Percentiles rank a stretch among this genome's conserved stretches.
These are phyloP conservation scores for Chlamydomonas incerta DNA, from an alignment of 139 green algal genomes.

Conservation along the genomic window DNA sequence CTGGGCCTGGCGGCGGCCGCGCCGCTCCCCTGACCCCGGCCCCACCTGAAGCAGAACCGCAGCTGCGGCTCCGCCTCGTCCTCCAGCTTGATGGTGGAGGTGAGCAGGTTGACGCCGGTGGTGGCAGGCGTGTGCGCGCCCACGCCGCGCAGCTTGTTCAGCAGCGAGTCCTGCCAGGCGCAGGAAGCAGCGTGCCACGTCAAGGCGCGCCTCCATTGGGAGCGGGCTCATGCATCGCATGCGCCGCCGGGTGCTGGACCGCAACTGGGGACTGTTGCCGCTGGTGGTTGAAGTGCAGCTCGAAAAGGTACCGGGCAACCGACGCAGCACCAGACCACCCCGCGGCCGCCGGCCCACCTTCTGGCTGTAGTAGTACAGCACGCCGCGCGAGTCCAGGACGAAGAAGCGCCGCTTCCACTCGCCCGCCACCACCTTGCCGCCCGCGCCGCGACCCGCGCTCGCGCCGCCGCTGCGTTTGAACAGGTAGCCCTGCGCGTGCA, in stretches of 20 bases:
- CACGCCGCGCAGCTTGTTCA: constrained; percentile 29
- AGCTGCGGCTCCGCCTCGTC: constrained; percentile 75
- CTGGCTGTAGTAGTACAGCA: constrained; percentile 81
- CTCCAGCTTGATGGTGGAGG: constrained; percentile 88
- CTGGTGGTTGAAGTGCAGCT: no score
- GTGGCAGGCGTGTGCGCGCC: constrained; percentile 47
- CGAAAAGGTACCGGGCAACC: no score
- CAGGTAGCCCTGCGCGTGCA: constrained; percentile 90
- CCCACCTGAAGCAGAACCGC: constrained; percentile 77
- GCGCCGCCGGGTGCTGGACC: no score
- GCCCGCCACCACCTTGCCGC: constrained; percentile 44
- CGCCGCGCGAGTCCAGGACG: constrained; percentile 83
- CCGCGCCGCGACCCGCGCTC: not conserved
- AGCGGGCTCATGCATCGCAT: no score
- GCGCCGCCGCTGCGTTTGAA: constrained; percentile 70
- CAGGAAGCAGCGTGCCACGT: no score
- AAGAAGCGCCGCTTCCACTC: constrained; percentile 94
- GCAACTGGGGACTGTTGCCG: not conserved
- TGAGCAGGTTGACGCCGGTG: constrained; percentile 88
- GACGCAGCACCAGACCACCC: no score
- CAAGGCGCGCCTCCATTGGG: no score
- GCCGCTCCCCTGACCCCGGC: no score
- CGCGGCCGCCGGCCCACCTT: no score
- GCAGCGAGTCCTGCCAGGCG: constrained; percentile 47
- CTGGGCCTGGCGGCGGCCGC: no score